Evolutionary conservation across 805 yeast genomes (phyloP), one percentile per base, ranked within the genome.

Genomic region (Cephaloascus fragrans): DNA sequence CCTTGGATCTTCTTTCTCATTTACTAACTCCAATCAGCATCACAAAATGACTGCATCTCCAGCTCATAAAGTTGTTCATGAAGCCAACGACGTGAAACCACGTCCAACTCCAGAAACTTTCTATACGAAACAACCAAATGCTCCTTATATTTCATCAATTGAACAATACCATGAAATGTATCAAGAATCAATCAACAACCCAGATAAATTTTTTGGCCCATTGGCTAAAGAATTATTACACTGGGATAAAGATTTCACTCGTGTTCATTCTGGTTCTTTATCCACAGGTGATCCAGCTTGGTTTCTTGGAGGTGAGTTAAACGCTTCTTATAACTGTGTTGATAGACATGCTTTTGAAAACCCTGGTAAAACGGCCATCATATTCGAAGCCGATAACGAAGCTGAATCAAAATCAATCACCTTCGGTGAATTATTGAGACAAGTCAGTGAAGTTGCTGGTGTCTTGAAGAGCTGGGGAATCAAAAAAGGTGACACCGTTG

Each of bases 351-450:
- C 98, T 3, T 67, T 84, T 48, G 74, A 72, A 47, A 82, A 77
- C 55, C 97, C 98, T 35, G 73, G 85, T 56, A 88, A 89, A 64
- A 59, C 79, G 16, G 93, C 93, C 41, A 67, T 84, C 35, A 80
- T 93, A 50, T 90, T 85, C 62, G 98, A 90, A 66, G 97, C 96
- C 39, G 98, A 90, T 62, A 94, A 86, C 54, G 88, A 80, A 51
- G 63, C 66, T 38, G 82, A 84, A 50, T 83, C 83, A 43, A 71
- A 77, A 57, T 71, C 64, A 44, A 73, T 90, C 55, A 83, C 97
- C 31, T 90, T 82, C 61, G 88, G 86, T 43, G 93, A 90, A 65
- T 74, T 90, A 50, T 73, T 90, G 54, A 75, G 79, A 53, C 80
- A 86, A 48, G 96, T 90, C 35, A 80, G 83, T 47, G 80, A 83